Evolutionary conservation across 2,329 filamentous ascomycete genomes (phyloP).

Genomic region (Geosmithia putterillii): DNA sequence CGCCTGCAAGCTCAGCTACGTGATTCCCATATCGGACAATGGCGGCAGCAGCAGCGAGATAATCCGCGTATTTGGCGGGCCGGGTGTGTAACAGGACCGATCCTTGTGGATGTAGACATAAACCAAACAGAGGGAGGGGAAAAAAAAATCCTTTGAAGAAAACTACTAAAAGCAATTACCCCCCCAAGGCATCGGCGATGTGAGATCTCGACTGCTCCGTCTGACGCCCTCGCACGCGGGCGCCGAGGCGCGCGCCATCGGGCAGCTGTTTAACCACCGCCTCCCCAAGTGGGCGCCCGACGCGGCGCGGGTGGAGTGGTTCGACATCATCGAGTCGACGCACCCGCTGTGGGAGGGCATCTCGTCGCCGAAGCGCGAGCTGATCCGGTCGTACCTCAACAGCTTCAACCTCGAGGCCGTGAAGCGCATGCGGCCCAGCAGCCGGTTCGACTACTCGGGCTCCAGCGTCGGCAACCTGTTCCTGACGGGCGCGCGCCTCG

Average conservation of each 20-base stretch:
- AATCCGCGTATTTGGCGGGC: constrained; percentile 88
- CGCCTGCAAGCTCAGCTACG: constrained; percentile 60
- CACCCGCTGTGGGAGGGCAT: constrained; percentile 64
- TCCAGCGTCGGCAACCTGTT: constrained; percentile 73
- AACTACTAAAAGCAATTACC: not conserved
- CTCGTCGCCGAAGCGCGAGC: constrained; percentile 59
- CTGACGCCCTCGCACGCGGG: constrained; percentile 61
- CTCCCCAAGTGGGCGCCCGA: constrained; percentile 44
- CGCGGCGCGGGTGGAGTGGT: constrained; percentile 74
- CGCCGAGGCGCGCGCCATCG: constrained; percentile 62
- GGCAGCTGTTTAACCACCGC: constrained; percentile 77
- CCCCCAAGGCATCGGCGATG: constrained; percentile 40
- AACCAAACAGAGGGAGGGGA: too few relatives aligned
- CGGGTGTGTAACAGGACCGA: constrained; percentile 40
- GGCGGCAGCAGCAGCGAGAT: constrained; percentile 88
- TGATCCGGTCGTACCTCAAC: constrained; percentile 68
- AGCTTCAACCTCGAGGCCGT: constrained; percentile 66
- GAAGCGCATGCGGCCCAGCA: constrained; percentile 60
- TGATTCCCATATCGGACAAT: constrained; percentile 94
- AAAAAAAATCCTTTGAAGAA: not conserved
- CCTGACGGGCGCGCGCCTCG: constrained; percentile 73
- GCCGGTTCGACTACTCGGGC: constrained; percentile 65
- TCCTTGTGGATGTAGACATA: not conserved
- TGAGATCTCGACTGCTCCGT: constrained; percentile 60
- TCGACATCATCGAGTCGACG: constrained; percentile 74